A percentile compares a stretch with the other conserved stretches of the same genome.
phyloP scores from a whole-genome alignment of 2,329 filamentous ascomycete genomes.

The Fusarium subtropicale region DNA sequence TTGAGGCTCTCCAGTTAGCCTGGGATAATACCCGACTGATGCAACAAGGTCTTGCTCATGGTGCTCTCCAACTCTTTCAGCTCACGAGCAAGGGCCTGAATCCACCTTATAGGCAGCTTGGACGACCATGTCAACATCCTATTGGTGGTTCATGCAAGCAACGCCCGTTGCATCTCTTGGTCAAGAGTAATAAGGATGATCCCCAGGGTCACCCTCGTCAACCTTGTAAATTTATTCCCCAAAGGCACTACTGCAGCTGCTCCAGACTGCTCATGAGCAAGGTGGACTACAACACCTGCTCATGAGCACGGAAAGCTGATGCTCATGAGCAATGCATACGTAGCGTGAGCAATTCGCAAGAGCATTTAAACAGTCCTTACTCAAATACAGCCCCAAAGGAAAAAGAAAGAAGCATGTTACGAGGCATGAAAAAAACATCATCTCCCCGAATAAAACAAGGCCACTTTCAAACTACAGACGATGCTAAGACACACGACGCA shows the following conservation, averaged over 20 bases:
- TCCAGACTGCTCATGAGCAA: background rate
- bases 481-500: background rate
- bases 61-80: background rate
- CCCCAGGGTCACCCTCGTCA: background rate
- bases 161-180: background rate
- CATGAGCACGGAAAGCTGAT: background rate
- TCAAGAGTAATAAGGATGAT: background rate
- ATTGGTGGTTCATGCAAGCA: background rate
- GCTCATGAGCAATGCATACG: no score
- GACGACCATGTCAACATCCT: no score
- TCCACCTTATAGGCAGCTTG: no score
- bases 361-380: background rate
- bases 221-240: no score
- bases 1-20: background rate
- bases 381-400: background rate
- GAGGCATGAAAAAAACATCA: background rate
- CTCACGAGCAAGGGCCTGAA: background rate
- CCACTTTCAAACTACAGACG: background rate
- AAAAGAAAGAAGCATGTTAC: background rate
- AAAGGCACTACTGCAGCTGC: background rate
- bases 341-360: background rate
- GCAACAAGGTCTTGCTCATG: no score
- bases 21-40: no score
- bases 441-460: background rate
- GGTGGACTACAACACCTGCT: background rate